A percentile compares a stretch with the other conserved stretches of the same genome.
These are phyloP conservation scores for Turritis glabra DNA, from an alignment of 345 rosid genomes.

Conservation along the genomic window DNA sequence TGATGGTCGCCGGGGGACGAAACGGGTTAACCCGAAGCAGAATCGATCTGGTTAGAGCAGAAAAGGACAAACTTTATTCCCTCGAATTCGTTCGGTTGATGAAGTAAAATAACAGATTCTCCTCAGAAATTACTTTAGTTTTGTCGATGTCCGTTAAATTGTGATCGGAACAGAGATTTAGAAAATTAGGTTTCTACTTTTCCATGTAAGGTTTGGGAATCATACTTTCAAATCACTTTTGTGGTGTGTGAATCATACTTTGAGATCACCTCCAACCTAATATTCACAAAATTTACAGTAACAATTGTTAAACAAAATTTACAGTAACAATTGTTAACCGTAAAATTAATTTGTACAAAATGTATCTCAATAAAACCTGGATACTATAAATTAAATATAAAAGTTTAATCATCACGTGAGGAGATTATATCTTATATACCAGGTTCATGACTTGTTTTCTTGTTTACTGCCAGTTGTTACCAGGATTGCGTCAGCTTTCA, in stretches of 20 bases:
- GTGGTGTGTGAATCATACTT: background rate
- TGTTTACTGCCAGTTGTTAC: background rate
- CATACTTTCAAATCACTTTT: background rate
- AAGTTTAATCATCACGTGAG: background rate
- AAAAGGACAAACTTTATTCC: background rate
- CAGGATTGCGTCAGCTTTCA: background rate
- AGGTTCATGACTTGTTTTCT: conserved; percentile 5
- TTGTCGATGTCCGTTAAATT: background rate
- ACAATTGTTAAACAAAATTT: background rate
- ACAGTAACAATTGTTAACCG: background rate
- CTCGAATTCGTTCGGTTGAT: too few relatives aligned
- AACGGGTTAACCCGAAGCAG: background rate
- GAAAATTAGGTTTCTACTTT: background rate
- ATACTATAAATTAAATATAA: background rate
- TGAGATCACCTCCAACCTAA: background rate
- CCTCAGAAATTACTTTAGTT: background rate
- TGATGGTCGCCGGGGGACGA: background rate
- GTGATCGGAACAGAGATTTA: background rate
- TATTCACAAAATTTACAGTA: background rate
- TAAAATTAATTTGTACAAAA: background rate
- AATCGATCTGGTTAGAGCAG: background rate
- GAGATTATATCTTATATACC: background rate
- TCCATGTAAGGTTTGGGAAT: too few relatives aligned
- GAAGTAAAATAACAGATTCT: too few relatives aligned
- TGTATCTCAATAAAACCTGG: background rate